Base-by-base conservation (phyloP, 495 filamentous ascomycete genomes). In the Rhypophila decipiens region DNA sequence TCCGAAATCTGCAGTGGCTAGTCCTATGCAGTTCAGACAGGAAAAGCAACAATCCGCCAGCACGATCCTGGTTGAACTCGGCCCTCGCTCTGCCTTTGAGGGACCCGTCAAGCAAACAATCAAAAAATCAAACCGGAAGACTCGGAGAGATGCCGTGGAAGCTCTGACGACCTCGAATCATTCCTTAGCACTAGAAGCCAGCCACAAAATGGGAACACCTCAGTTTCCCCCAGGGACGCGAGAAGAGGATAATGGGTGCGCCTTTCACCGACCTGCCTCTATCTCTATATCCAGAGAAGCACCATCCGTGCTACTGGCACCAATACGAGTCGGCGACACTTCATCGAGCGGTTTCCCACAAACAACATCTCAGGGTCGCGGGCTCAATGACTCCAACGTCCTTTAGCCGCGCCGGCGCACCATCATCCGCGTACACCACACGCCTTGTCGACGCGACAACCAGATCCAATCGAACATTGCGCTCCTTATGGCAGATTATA, bases 31-130 rank as follows among this genome's bases (percentile, higher is more conserved):
- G 11, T 39, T 39, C 36, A 39, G 5, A 5, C 36, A 39, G 9
- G 31, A 8, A 34, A 34, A n/a, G 5, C 11, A n/a, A 17, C 36
- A n/a, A n/a, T n/a, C 12, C 9, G 7, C 5, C 36, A n/a, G 18
- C 36, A 34, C 31, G n/a, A n/a, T 39, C 18, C 13, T 55, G 1
- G 18, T 55, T n/a, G 52, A 55, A n/a, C 18, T 55, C 21, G 52
- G 52, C 13, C 52, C 52, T 15, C 48, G 47, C 19, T 24, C 24
- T 15, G 38, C 78, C 5, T 53, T 83, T 0, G 57, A 69, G 29
- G 71, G 69, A 0, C 75, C 76, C 0, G 39, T 77, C n/a, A 60
- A 65, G 13, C 63, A 76, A 27, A 75, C 71, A 15, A 24, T 75
- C 7, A 31, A 31, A 31, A 13, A n/a, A n/a, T n/a, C 13, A 31